Evolutionary conservation across 2,329 filamentous ascomycete species (phyloP), one percentile per base, ranked within the genome.

Genomic region (Clarireedia paspali): DNA sequence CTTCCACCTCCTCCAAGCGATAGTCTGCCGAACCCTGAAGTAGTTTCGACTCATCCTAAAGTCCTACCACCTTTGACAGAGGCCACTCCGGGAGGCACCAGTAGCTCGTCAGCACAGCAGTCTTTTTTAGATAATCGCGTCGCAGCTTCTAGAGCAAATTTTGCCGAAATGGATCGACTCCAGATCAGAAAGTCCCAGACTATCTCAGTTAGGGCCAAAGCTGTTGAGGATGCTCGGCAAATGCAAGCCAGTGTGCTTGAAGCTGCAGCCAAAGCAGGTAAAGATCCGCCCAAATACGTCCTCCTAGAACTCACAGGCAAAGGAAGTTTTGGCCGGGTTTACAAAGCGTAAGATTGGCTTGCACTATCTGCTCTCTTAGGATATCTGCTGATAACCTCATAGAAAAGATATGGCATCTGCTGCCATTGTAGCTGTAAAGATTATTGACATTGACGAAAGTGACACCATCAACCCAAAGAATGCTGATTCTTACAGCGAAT

Each of bases 381-480:
- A 9, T 15, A n/a, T 40, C 7, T 40, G 14, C n/a, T 56, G 39
- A 56, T 14, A 9, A n/a, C 2, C 12, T 20, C 52, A 52, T 54
- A 71, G 68, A 24, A 63, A 61, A 47, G 63, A 70, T 50, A 66
- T 68, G 62, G 62, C 52, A n/a, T 64, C 68, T 51, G 63, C 67
- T 78, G 60, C 72, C 2, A 60, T 88, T 23, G 86, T 90, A 24
- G 87, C 87, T 17, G 80, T 91, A 67, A 91, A 94, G 72, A 91
- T 91, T 63, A 89, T 91, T 66, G 87, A 91, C 68, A 88, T 92
- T 47, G 89, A 94, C 65, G 86, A 88, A 65, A 81, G 82, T 62
- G 89, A 92, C 69, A 82, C 77, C 0, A 72, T 82, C 47, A 81
- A 87, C 63, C 82, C 83, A 1, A 83, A 83, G 60, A 72, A 82